Base-by-base conservation (phyloP, 352 stramenopile genomes). In the Phytophthora palmivora region DNA sequence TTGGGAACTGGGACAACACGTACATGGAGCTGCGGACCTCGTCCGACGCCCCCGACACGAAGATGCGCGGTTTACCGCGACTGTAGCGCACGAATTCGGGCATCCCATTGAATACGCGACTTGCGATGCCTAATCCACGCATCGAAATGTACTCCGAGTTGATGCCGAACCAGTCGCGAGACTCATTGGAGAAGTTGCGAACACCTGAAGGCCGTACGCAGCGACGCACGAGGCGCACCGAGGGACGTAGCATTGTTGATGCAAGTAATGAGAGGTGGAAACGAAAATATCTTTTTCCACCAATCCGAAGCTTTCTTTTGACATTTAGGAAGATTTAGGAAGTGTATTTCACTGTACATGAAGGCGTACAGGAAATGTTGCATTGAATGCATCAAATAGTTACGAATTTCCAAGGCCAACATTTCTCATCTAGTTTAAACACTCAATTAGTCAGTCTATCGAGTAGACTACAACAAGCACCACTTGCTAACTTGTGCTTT, bases 21-120 rank as follows among this genome's bases (percentile, higher is more conserved):
- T 73, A 86, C 79, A 89, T 89, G 53, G 65, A 58, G 45, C 50
- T 82, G 48, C 71, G 70, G 21, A 58, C 64, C n/a, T 84, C 61
- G 28, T 84, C 67, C 1, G 63, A 49, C 16, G 65, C 37, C 0
- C 50, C 37, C n/a, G 60, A 57, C 12, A 67, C 61, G 47, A 89
- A 89, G 9, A 80, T 34, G 7, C 49, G 67, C 16, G 65, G 59
- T 32, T 62, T 66, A 15, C 8, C n/a, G 1, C 26, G 57, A 21
- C 41, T 59, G 48, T 69, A 69, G 18, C 52, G 42, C n/a, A 52
- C 16, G 12, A 76, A 62, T 18, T 72, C 41, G 2, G 61, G 62
- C 28, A 72, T 48, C 18, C 51, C 51, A 16, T 60, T 36, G 4
- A 72, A 42, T 10, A 72, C 67, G 42, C 62, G 67, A 0, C 38